Conservation (phyloP, 768 basidiomycete species). For the Leccinellum luteum region DNA sequence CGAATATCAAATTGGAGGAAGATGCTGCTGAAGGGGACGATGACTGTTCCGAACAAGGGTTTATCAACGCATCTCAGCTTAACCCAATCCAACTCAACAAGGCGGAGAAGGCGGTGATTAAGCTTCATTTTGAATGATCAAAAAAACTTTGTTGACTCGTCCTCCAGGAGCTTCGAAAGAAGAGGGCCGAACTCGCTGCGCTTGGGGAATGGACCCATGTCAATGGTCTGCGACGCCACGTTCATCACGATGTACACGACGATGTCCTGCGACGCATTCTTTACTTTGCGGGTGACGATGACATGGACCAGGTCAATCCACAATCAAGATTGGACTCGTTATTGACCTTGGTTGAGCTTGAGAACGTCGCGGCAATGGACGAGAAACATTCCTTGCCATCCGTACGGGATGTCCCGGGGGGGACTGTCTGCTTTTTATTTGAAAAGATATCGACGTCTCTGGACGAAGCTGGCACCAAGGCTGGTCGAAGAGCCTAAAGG, state of each 20-base stretch:
- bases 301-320: slow-evolving; percentile 6
- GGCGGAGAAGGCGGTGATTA: slow-evolving; percentile 51
- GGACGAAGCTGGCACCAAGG: slow-evolving; percentile 1
- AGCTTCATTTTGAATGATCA: neutral
- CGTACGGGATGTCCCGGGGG: slow-evolving; percentile 54
- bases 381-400: slow-evolving; percentile 34
- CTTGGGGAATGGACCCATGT: slow-evolving; percentile 85
- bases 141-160: slow-evolving; percentile 2
- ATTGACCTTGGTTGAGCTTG: slow-evolving; percentile 46
- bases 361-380: slow-evolving; percentile 41
- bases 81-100: slow-evolving; percentile 42
- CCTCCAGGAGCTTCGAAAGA: slow-evolving; percentile 60
- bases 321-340: slow-evolving; percentile 33
- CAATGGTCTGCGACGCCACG: slow-evolving; percentile 55
- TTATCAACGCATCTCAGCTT: slow-evolving; percentile 65
- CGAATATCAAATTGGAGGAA: slow-evolving; percentile 22
- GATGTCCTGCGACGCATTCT: slow-evolving; percentile 55
- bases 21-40: slow-evolving; percentile 28
- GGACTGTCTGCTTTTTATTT: slow-evolving; percentile 75
- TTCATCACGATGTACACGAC: slow-evolving; percentile 58
- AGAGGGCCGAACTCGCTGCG: slow-evolving; percentile 64
- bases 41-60: slow-evolving; percentile 41
- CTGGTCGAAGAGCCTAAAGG: slow-evolving; percentile 1
- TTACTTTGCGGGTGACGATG: slow-evolving; percentile 17
- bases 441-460: slow-evolving; percentile 47